Conservation (phyloP, 495 filamentous ascomycete genomes). For the Penicillium ucsense region DNA sequence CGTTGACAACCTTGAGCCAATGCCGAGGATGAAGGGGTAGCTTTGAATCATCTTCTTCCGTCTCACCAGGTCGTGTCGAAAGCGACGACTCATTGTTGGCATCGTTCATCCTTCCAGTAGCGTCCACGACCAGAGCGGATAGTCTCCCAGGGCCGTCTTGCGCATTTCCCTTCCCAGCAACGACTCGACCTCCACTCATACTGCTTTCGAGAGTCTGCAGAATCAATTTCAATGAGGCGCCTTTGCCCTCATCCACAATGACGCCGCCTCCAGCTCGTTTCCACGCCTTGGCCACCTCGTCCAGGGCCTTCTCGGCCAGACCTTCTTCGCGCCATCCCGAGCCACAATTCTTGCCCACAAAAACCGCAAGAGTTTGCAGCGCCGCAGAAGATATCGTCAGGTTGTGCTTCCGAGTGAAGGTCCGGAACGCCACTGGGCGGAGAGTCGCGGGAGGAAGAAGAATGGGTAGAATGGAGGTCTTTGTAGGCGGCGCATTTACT, state of each 20-base stretch:
- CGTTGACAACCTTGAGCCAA: constrained; percentile 69
- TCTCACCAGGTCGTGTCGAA: constrained; percentile 19
- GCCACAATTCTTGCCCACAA: constrained; percentile 88
- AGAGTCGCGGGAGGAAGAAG: constrained; percentile 78
- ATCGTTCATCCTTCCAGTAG: constrained; percentile 5
- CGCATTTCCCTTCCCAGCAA: constrained; percentile 17
- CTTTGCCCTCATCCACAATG: constrained; percentile 76
- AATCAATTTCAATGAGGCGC: constrained; percentile 63
- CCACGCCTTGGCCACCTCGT: constrained; percentile 85
- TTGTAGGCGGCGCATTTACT: constrained; percentile 37
- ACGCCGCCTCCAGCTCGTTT: constrained; percentile 74
- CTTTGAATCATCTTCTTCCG: constrained; percentile 55
- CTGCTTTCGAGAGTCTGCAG: constrained; percentile 71
- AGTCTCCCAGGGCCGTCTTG: constrained; percentile 10
- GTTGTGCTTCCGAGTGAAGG: constrained; percentile 96
- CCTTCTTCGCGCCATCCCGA: constrained; percentile 95
- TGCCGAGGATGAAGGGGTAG: constrained; percentile 51
- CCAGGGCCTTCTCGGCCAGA: constrained; percentile 80
- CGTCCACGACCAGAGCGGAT: constrained; percentile 6
- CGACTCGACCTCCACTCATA: constrained; percentile 71
- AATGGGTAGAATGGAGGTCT: constrained; percentile 76
- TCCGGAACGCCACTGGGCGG: constrained; percentile 85
- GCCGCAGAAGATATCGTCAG: constrained; percentile 86
- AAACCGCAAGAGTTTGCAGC: constrained; percentile 70
- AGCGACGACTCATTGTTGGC: constrained; percentile 6